Base-by-base conservation (phyloP, 768 basidiomycete species). In the Naganishia antarctica region DNA sequence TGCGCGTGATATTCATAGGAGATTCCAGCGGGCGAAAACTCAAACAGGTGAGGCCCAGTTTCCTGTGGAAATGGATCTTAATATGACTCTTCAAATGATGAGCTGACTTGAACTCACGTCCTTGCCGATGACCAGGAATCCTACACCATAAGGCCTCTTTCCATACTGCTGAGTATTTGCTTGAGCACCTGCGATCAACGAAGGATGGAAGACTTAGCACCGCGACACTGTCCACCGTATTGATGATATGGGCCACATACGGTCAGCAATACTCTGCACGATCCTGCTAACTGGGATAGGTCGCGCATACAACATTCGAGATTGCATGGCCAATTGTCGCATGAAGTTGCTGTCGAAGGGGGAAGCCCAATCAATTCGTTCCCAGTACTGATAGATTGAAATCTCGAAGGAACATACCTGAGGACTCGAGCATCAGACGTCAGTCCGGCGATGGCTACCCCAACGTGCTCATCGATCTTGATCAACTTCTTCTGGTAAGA, bases 401-500 rank as follows among this genome's bases (percentile, higher is more conserved):
- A n/a, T n/a, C n/a, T n/a, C n/a, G n/a, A n/a, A n/a, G n/a, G n/a
- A n/a, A 78, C 82, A 66, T 69, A 92, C 93, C 91, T 94, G 71
- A 99, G 79, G 1, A 98, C 96, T 76, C 96, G 88, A 46, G 96
- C 96, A 81, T 99, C 96, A 48, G 90, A 92, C 9, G 96, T 99
- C 67, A 99, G 81, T n/a, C 96, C 96, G 57, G 96, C 96, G 76
- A 99, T 98, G 51, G 93, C 94, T 73, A 99, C 91, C n/a, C 96
- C 96, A 70, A 96, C 87, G 80, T 99, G 96, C 78, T 98, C 92
- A 75, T 99, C 96, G 86, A 99, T 94, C 74, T 92, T 84, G 79
- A 94, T 96, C 87, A 98, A 89, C 84, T 99, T 98, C 81, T 98
- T 93, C 77, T 99, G 96, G 82, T 98, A 98, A n/a, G 90, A 91